Evolutionary conservation across 1,284 basidiomycete genomes (phyloP), one percentile per base, ranked within the genome.

Genomic region (Sparassis latifolia): DNA sequence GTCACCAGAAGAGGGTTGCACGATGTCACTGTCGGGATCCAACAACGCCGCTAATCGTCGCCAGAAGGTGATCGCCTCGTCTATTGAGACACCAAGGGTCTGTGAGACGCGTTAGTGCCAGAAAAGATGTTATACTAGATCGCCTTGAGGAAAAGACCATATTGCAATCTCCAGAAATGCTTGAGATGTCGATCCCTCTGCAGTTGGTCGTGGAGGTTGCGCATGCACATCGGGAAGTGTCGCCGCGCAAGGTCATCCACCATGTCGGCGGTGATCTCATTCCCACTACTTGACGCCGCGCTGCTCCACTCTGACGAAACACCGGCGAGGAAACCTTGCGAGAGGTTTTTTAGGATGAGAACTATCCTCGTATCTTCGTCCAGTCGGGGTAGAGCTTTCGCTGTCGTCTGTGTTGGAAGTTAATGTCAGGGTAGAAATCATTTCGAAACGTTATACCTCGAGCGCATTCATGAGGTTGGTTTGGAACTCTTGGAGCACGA

Each of bases 171-270:
- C 10, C 90, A 95, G 65, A 86, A 91, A 68, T 99, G 95, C 66
- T 96, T 95, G 58, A 99, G 71, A 65, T 98, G 96, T 47, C 84
- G 82, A 63, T 93, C 89, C 57, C 78, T 74, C 55, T 81, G 79
- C 55, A 98, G 71, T 49, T 75, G 83, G 51, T 89, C 84, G 64
- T 98, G 94, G 49, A 98, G 72, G 61, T 89, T 86, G 49, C 91
- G 85, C 95, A 98, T 97, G 69, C 97, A 99, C 58, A 94, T 74
- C 1, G 97, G 97, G 77, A 93, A 98, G 66, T 98, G 94, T 65
- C 88, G 86, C 60, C 74, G 77, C 1, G 95, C 84, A 32, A 99
- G 72, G 29, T 87, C 86, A 62, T 97, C 92, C 2, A 99, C 77
- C 93, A 97, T 96, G 49, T 95, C 92, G 1, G 95, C 95, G 43